Evolutionary conservation across 495 filamentous ascomycete species (phyloP).

Genomic region (Podospora didyma): DNA sequence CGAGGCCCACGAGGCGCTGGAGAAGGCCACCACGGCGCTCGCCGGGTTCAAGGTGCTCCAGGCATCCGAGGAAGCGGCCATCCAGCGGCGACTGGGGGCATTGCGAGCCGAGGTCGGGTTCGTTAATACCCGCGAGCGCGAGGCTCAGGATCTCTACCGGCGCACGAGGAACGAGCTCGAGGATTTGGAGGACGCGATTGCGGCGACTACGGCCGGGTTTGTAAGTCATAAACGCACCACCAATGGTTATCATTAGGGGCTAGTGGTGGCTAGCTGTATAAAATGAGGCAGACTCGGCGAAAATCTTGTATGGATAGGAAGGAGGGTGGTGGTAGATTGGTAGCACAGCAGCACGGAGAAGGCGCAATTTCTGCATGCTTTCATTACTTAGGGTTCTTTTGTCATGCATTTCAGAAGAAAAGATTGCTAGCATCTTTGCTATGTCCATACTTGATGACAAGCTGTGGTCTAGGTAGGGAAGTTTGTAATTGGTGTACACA

Average conservation of each 20-base stretch:
- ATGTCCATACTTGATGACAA: no score
- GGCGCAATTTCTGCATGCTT: no score
- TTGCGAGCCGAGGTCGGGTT: constrained; percentile 80
- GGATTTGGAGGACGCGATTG: constrained; percentile 37
- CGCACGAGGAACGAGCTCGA: constrained; percentile 73
- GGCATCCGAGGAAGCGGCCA: constrained; percentile 71
- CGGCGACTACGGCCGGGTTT: constrained; percentile 6
- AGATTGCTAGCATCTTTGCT: no score
- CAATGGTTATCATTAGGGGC: background rate
- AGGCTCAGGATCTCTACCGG: constrained; percentile 85
- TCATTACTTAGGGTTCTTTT: no score
- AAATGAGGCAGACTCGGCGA: no score
- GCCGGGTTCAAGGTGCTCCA: constrained; percentile 73
- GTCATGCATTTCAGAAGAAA: no score
- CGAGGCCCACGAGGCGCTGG: constrained; percentile 73
- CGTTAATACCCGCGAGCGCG: constrained; percentile 76
- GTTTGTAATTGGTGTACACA: no score
- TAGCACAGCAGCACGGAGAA: no score
- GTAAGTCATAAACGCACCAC: background rate
- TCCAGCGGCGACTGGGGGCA: constrained; percentile 66
- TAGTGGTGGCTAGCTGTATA: background rate
- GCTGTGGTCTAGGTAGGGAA: no score
- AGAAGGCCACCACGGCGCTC: constrained; percentile 66
- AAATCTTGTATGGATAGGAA: no score
- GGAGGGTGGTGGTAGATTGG: no score